A percentile compares a stretch with the other conserved stretches of the same genome.
Conservation (phyloP, 208 protist genomes). For the Wallacemonas sp. region DNA sequence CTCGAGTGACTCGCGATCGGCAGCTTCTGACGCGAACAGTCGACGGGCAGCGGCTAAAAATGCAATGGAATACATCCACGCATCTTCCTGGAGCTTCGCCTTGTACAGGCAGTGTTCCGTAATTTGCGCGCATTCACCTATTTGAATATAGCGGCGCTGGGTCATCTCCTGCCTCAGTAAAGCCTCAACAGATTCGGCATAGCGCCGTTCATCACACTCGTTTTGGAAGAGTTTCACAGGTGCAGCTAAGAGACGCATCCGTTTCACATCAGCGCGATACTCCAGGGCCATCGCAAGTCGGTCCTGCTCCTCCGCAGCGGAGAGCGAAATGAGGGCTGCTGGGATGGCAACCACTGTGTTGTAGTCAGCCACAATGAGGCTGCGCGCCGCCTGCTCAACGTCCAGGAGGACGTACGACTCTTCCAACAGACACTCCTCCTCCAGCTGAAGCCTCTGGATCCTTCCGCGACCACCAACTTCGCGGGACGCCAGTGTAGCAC, state of each 20-base stretch:
- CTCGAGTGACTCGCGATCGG: constrained; percentile 11
- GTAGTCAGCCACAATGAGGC: constrained; percentile 5
- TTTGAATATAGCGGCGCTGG: constrained; percentile 45
- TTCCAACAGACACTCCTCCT: constrained; percentile 45
- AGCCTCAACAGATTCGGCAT: constrained; percentile 16
- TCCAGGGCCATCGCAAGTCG: constrained; percentile 15
- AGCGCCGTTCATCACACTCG: constrained; percentile 13
- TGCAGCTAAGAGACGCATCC: neutral
- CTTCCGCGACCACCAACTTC: neutral
- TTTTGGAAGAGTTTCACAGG: neutral
- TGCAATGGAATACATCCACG: neutral
- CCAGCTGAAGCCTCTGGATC: neutral
- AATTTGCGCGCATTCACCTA: constrained; percentile 26
- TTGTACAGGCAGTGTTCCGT: neutral
- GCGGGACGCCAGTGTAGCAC: constrained; percentile 1
- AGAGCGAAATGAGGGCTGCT: constrained; percentile 10
- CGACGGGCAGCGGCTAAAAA: neutral
- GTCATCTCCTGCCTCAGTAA: constrained; percentile 28
- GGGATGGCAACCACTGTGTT: neutral
- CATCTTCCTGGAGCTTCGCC: neutral
- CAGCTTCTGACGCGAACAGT: neutral
- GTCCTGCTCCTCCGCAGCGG: constrained; percentile 29
- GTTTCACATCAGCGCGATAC: constrained; percentile 3
- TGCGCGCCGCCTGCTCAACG: constrained; percentile 31
- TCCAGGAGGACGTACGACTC: constrained; percentile 30